Conservation (phyloP, 2,329 filamentous ascomycete genomes). For the Fusarium nisikadoi region DNA sequence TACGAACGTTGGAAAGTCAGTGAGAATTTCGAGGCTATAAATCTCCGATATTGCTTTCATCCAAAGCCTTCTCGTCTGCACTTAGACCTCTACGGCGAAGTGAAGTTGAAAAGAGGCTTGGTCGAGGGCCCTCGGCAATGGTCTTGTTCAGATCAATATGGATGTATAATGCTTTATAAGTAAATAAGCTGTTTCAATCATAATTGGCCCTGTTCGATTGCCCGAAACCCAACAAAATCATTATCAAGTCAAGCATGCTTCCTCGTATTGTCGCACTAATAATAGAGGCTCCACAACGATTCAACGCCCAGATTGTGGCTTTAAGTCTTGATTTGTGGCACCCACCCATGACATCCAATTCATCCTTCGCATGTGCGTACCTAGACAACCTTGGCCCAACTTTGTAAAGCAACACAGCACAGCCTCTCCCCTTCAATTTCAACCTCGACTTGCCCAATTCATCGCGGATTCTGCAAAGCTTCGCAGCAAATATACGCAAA, state of each 20-base stretch:
- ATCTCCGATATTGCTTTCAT: not conserved
- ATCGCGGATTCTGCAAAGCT: not conserved
- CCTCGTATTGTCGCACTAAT: constrained; percentile 8
- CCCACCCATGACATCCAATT: constrained; percentile 17
- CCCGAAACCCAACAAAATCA: not conserved
- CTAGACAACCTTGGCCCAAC: not conserved
- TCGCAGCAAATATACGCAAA: constrained; percentile 21
- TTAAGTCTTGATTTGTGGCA: constrained; percentile 10
- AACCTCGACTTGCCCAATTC: not conserved
- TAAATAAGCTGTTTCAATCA: too few species aligned
- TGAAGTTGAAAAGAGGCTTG: not conserved
- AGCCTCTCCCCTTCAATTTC: not conserved
- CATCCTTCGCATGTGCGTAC: not conserved
- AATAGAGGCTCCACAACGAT: not conserved
- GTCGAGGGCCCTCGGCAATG: not conserved
- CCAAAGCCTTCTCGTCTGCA: not conserved
- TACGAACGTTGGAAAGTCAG: not conserved
- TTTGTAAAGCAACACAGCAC: not conserved
- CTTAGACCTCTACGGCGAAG: not conserved
- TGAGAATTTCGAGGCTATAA: not conserved
- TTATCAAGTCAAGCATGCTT: not conserved
- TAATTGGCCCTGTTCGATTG: not conserved
- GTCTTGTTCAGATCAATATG: not conserved
- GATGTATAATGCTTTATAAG: not conserved
- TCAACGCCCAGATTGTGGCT: constrained; percentile 30